Evolutionary conservation across 768 basidiomycete species (phyloP), one percentile per base, ranked within the genome.

Genomic region (Lyophyllum decastes): DNA sequence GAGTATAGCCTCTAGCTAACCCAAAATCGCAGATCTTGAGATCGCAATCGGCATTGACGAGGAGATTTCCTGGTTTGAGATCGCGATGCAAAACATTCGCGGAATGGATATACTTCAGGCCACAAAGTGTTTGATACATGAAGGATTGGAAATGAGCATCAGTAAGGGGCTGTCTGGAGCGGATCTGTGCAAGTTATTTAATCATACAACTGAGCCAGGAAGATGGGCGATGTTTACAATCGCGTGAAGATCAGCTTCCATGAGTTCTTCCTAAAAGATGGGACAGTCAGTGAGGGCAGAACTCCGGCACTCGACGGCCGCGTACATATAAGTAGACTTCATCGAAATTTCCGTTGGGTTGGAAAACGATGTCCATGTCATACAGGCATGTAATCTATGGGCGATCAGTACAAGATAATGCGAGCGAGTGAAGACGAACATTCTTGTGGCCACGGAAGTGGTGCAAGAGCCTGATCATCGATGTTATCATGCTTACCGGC

Each of bases 401-500:
- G 33, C 50, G 46, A 62, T 65, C 49, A 63, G 61, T 27, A 65
- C 58, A 30, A 41, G 24, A 26, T 24, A 14, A 8, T 45, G 25
- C 44, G 38, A 40, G 16, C 14, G 58, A 11, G 38, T 59, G 51
- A 25, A 33, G 22, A 74, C 84, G 55, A 46, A 98, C 95, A 70
- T 99, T 99, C 79, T 99, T 99, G 79, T 99, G 97, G 4, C 96
- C 95, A 65, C 97, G 86, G 78, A 99, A 99, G 74, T 99, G 97
- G 73, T 96, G 95, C 35, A 99, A 75, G 41, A 99, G 80, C 70
- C 94, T 95, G 57, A 47, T 25, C 14, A 61, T 40, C 26, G 26
- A 51, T 40, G 48, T 63, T 49, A 61, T 49, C 55, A n/a, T 35
- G 45, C 30, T 26, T 6, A 35, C 26, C 57, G 25, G 30, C 41